phyloP scores from a whole-genome alignment of 306 rosid genomes.

The Lotus japonicus region DNA sequence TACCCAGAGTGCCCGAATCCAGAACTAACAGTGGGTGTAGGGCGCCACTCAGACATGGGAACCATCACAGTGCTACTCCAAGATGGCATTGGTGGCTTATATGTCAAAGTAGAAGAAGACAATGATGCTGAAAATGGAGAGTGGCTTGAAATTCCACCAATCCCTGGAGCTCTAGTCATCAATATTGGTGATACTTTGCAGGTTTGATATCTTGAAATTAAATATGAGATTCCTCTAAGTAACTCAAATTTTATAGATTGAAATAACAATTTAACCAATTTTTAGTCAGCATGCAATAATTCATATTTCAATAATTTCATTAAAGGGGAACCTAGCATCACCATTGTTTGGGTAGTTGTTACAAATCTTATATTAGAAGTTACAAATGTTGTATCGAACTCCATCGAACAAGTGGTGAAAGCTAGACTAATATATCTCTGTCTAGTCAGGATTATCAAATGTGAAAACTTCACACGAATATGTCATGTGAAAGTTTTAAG shows the following conservation, averaged over 20 bases:
- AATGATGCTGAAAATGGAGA: slow-evolving; percentile 18
- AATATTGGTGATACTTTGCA: slow-evolving; percentile 44
- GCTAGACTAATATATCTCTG: no score
- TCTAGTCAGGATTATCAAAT: no score
- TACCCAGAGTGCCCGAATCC: slow-evolving; percentile 72
- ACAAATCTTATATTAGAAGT: no score
- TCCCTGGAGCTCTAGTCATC: slow-evolving; percentile 54
- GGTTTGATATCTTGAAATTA: not conserved
- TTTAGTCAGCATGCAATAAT: not conserved
- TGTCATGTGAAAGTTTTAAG: no score
- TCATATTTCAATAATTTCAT: not conserved
- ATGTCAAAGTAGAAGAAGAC: slow-evolving; percentile 41
- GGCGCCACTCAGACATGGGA: slow-evolving; percentile 69
- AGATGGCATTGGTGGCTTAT: slow-evolving; percentile 66
- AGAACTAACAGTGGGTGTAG: slow-evolving; percentile 64
- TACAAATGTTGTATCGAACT: no score
- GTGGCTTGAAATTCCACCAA: slow-evolving; percentile 60
- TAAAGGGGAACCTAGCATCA: no score
- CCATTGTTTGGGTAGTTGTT: no score
- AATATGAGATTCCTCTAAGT: no score
- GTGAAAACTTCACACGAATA: no score
- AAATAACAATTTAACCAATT: not conserved
- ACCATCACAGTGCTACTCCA: slow-evolving; percentile 53
- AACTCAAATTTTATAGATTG: not conserved
- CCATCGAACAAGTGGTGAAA: no score